Evolutionary conservation across 139 green algal genomes (phyloP).

Genomic region (Medakamo hakoo): DNA sequence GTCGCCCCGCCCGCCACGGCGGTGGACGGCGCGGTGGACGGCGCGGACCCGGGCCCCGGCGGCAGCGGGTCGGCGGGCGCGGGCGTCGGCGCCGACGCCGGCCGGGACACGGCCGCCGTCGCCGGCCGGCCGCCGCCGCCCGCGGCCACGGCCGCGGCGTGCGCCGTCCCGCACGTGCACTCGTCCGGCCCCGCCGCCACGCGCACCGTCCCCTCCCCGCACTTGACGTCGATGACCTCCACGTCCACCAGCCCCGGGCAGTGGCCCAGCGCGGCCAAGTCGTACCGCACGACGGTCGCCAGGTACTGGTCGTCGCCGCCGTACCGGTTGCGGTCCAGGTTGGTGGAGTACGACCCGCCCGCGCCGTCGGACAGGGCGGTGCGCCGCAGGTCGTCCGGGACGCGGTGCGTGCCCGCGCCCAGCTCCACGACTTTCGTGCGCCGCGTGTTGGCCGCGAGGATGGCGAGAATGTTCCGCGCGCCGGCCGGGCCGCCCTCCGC

Average conservation of each 20-base stretch:
- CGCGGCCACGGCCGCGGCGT: background rate
- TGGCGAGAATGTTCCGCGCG: constrained; percentile 61
- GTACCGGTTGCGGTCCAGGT: constrained; percentile 92
- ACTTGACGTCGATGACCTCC: constrained; percentile 88
- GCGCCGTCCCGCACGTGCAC: constrained; percentile 37
- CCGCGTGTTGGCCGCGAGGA: constrained; percentile 78
- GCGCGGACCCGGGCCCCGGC: background rate
- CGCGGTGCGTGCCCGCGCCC: constrained; percentile 58
- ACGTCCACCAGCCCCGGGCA: constrained; percentile 86
- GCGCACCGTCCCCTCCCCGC: constrained; percentile 45
- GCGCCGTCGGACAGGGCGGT: constrained; percentile 68
- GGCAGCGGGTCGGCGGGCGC: background rate
- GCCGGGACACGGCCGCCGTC: background rate
- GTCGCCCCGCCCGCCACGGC: no score
- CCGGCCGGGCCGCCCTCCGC: constrained; percentile 36
- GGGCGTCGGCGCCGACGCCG: background rate
- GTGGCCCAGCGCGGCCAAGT: constrained; percentile 74
- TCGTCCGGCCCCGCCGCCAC: constrained; percentile 47
- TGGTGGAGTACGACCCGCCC: constrained; percentile 77
- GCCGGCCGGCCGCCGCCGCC: background rate
- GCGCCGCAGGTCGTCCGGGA: constrained; percentile 60
- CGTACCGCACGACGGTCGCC: constrained; percentile 64
- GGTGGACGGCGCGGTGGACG: background rate
- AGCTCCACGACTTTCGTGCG: constrained; percentile 88
- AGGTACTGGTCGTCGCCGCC: constrained; percentile 90